Base-by-base conservation (phyloP, 2,329 filamentous ascomycete species). In the Periconia macrospinosa region DNA sequence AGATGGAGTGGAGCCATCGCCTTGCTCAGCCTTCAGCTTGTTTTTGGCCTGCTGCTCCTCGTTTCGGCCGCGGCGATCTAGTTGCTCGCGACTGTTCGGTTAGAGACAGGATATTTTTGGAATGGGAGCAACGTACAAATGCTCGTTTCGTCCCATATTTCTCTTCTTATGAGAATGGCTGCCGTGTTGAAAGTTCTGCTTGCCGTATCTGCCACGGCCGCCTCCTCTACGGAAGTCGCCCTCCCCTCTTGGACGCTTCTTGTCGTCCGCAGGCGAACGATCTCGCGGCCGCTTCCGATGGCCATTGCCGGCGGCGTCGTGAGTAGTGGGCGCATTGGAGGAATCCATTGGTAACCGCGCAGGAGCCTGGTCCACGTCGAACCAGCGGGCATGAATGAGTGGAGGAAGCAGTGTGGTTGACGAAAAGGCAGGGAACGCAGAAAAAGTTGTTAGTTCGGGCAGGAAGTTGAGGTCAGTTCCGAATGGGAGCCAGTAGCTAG, bases 81-180 rank as follows among this genome's bases (percentile, higher is more conserved):
- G 67, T 68, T 76, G 74, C 43, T 74, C 61, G 60, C 72, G 65
- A 57, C 72, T 81, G 61, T 68, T 76, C 71, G 76, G 75, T 79
- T 70, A 76, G 72, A 64, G 47, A 52, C 52, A 61, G 52, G 65
- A 54, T 59, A n/a, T 53, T 20, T 41, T 44, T 33, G 44, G 11
- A 47, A 20, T 23, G 19, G 20, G 13, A 44, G 18, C 42, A n/a
- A 54, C 82, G 70, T 78, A 89, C 87, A 81, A 81, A 75, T 84
- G 87, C 70, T 86, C 85, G 56, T 77, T 79, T 73, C 87, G 78
- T 65, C 87, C 86, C 83, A 87, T 77, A 83, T 88, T 83, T 72
- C 79, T 79, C 70, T 83, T 86, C 83, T 85, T 86, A 81, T 78
- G 76, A 70, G 63, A 56, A 70, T 64, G 68, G 67, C 70, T 71